Base-by-base conservation (phyloP, 371 early-diverging fungal species). In the Mortierella sp. region DNA sequence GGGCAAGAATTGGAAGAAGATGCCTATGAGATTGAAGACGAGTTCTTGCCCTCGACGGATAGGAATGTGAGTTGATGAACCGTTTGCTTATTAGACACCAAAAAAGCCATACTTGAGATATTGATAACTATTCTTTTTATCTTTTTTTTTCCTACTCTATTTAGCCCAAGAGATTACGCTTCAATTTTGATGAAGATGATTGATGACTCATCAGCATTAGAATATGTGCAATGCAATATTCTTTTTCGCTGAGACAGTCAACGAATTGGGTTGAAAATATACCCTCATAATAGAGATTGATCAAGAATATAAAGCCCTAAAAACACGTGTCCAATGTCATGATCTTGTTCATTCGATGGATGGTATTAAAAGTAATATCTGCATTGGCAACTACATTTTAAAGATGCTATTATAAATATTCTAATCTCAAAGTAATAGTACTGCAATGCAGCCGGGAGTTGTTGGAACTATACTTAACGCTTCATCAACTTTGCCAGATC, bases 21-120 rank as follows among this genome's bases (percentile, higher is more conserved):
- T 32, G 51, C 54, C 3, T 58, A 63, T 57, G 76, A 71, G 58
- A 76, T 76, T 26, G 76, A 76, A 39, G 76, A 76, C 16, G 71
- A 37, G 0, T 67, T 70, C 22, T 26, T 66, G 26, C 67, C 71
- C n/a, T 18, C 68, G 0, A 28, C 49, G 0, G 45, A 71, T 43
- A 60, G 71, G 55, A 39, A 62, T 57, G 76, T 71, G 39, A 76
- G 70, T 66, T 35, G 18, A 12, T 3, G 47, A 35, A 28, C 39
- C 10, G 9, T 40, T 39, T 61, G 2, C 30, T 30, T 30, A 30
- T 30, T 30, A 30, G 9, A 26, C 10, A 51, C 6, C n/a, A n/a
- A 22, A 14, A 51, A 1, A 51, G 22, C 18, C 3, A 51, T 6
- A n/a, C 18, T 26, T 54, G 54, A 54, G n/a, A 9, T 6, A 51